These are phyloP conservation scores for Cornus suecica DNA, from an alignment of 148 eudicot genomes.

Conservation along the genomic window DNA sequence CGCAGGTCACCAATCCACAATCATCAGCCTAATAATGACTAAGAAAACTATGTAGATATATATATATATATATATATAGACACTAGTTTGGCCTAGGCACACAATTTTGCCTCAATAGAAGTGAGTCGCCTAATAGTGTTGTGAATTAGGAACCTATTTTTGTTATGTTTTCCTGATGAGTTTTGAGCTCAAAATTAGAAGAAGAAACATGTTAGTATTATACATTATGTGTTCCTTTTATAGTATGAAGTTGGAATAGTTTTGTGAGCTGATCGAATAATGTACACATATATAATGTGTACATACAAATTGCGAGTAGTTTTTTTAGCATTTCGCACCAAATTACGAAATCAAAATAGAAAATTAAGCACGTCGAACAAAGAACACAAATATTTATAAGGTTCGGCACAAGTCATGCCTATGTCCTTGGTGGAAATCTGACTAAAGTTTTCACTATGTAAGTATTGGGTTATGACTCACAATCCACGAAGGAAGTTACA, in stretches of 20 bases:
- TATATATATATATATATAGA: too few relatives aligned
- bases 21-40: slow-evolving; percentile 35
- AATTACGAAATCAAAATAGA: too few relatives aligned
- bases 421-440: too few relatives aligned
- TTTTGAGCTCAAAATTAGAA: not conserved
- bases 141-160: not conserved
- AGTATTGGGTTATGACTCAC: too few relatives aligned
- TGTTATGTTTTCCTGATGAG: not conserved
- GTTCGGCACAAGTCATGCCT: too few relatives aligned
- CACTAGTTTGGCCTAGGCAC: slow-evolving; percentile 27
- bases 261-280: not conserved
- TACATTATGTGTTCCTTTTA: slow-evolving; percentile 1
- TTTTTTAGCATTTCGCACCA: too few relatives aligned
- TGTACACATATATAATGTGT: not conserved
- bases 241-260: not conserved
- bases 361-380: too few relatives aligned
- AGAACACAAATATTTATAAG: too few relatives aligned
- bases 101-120: slow-evolving; percentile 45
- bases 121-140: slow-evolving; percentile 19
- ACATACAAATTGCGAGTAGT: too few relatives aligned
- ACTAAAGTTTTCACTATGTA: too few relatives aligned
- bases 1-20: slow-evolving; percentile 64
- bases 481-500: too few relatives aligned
- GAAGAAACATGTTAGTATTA: not conserved
- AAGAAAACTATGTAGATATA: not conserved